A percentile compares a stretch with the other conserved stretches of the same genome.
phyloP scores from a whole-genome alignment of 176 grass and related monocot genomes.

The Aechmea fasciata region DNA sequence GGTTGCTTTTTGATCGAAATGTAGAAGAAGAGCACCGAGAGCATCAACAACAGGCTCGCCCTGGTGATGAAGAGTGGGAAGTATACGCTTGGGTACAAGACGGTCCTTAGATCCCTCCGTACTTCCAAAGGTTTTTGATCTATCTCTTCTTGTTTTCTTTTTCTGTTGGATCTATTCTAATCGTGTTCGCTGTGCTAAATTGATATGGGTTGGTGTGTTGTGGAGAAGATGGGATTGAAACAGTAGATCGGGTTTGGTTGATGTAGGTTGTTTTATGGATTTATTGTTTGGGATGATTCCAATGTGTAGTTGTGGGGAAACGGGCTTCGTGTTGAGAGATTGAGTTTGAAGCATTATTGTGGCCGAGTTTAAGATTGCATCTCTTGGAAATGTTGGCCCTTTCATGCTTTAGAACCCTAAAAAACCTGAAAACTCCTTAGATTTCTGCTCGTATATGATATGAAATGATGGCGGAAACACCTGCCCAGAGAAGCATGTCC shows the following conservation, averaged over 20 bases:
- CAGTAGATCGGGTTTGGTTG: too few relatives aligned
- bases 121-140: conserved; percentile 64
- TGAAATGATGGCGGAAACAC: too few relatives aligned
- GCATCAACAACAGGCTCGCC: conserved; percentile 91
- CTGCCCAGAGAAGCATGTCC: too few relatives aligned
- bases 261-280: too few relatives aligned
- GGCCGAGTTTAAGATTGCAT: background rate
- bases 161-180: background rate
- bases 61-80: conserved; percentile 99
- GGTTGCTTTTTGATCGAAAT: conserved; percentile 20
- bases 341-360: background rate
- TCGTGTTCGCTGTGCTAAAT: background rate
- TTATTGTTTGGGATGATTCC: background rate
- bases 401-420: too few relatives aligned
- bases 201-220: background rate
- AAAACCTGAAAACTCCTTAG: too few relatives aligned
- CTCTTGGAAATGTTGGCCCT: too few relatives aligned
- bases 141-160: background rate
- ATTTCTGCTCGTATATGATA: too few relatives aligned
- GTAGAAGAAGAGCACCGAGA: conserved; percentile 95
- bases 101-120: conserved; percentile 85
- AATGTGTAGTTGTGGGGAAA: too few relatives aligned
- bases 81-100: conserved; percentile 96
- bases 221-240: too few relatives aligned
- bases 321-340: background rate